Evolutionary conservation across 345 rosid genomes (phyloP), one percentile per base, ranked within the genome.

Genomic region (Gossypium stocksii): DNA sequence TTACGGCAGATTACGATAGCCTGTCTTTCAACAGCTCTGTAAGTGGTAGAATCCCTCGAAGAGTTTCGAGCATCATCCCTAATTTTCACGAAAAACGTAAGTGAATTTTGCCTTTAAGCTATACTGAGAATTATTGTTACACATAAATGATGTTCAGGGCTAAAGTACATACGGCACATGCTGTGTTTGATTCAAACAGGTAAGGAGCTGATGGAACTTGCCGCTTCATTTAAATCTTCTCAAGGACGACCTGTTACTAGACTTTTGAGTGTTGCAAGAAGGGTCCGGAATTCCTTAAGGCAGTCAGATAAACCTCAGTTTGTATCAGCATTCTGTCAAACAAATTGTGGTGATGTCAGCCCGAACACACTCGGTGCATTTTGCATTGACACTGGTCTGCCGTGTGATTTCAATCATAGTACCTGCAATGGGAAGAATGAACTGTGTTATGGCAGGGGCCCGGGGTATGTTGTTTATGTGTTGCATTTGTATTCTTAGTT

Each of bases 391-490:
- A 86, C 87, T 48, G 93, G 90, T 10, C 80, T 86, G 68, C 86
- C 97, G 46, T 91, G 93, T 79, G 94, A 82, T 71, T 90, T 89
- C 84, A 88, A 88, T 67, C 88, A 89, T 74, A 89, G 97, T 78
- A 91, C 97, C 62, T 89, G 97, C 34, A 83, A 87, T 74, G 94
- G 97, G 66, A 89, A 87, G 81, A 91, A 91, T n/a, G 91, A 91
- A 60, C 66, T 77, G 71, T 91, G 92, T 85, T 88, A 86, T 61
- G 89, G 93, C 68, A 83, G 83, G 70, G 97, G 97, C 70, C 93
- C 97, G 25, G 91, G 97, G 93, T 91, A 89, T 29, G 63, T 23
- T 41, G 23, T 66, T 23, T 7, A 48, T 14, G 25, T 61, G 60
- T 72, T 44, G 44, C 11, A 66, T 19, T 58, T 76, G 53, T 38